Base-by-base conservation (phyloP, 805 yeast genomes). In the Candida anglica region DNA sequence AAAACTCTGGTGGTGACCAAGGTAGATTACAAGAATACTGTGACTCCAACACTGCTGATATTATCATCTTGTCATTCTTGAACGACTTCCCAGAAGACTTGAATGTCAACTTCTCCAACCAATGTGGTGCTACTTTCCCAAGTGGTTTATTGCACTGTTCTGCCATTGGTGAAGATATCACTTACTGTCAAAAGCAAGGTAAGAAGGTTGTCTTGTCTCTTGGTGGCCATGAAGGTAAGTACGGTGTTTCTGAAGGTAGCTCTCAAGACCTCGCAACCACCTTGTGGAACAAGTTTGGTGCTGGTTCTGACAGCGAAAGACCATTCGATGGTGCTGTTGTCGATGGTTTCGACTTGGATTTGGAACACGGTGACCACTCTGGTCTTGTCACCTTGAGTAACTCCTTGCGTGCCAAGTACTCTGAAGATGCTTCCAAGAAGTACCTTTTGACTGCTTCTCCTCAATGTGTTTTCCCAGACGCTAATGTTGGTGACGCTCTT, bases 361-460 rank as follows among this genome's bases (percentile, higher is more conserved):
- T 59, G 37, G 65, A 59, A 40, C 27, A 37, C 33, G 41, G 39
- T 21, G 32, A 44, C 33, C 38, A 33, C 13, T 33, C 34, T 11
- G 63, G 59, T 15, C 46, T 44, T 30, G 45, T 48, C 19, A 59
- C 56, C 9, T 46, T 56, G 36, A 63, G 62, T 30, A 44, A 44
- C 9, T 60, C 66, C 26, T 45, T 54, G 19, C 45, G 47, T 34
- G 15, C 34, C 6, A 33, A 37, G 16, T 54, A 46, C 26, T 28
- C 37, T 6, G 14, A 19, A 1, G 57, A 53, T 37, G 4, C 44
- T 13, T 67, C 82, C 29, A 83, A 79, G 58, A 47, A 60, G 19
- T 85, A 79, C 63, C 85, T 81, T 55, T 63, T 87, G 28, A 78
- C 94, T 34, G 95, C 95, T 44, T 91, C 96, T 42, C 96, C 96